phyloP scores from a whole-genome alignment of 306 rosid genomes.

The peach (Prunus persica) region Prunus_persica_NCBIv2 NC_034015.1:11513001-11513500 shows the following conservation, averaged over 20 bases:
- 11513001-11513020: slow-evolving; percentile 75
- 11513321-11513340: slow-evolving; percentile 12
- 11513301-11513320: slow-evolving; percentile 27
- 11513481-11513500: slow-evolving; percentile 16
- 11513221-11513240: slow-evolving; percentile 14
- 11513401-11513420: neutral
- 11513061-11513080: slow-evolving; percentile 79
- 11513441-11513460: slow-evolving; percentile 31
- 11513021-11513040: slow-evolving; percentile 74
- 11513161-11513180: slow-evolving; percentile 44
- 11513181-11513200: slow-evolving; percentile 29
- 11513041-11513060: slow-evolving; percentile 77
- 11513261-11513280: slow-evolving; percentile 6
- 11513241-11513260: slow-evolving; percentile 9
- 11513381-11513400: slow-evolving; percentile 13
- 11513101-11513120: slow-evolving; percentile 30
- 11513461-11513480: slow-evolving; percentile 23
- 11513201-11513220: slow-evolving; percentile 3
- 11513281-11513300: slow-evolving; percentile 5
- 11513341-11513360: slow-evolving; percentile 20
- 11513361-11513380: neutral
- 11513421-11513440: slow-evolving; percentile 21
- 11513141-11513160: slow-evolving; percentile 25
- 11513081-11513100: slow-evolving; percentile 53
- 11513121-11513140: slow-evolving; percentile 16